A percentile compares a stretch with the other conserved stretches of the same genome.
These are phyloP conservation scores for Alternaria triticina DNA, from an alignment of 2,329 filamentous ascomycete species.

Conservation along the genomic window DNA sequence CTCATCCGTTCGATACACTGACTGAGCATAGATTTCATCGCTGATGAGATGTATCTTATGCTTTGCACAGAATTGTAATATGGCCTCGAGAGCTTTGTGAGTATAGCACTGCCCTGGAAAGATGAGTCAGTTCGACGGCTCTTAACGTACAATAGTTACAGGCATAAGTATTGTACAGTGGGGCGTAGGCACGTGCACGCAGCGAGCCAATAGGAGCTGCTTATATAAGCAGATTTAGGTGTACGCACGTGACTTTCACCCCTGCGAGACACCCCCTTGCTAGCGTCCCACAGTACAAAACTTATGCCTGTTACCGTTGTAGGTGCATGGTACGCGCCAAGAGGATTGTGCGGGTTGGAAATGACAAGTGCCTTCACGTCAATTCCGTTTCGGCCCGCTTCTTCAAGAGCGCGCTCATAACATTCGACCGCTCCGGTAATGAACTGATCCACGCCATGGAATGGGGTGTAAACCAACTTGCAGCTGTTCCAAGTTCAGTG, in stretches of 20 bases:
- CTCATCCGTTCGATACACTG: constrained; percentile 47
- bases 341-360: constrained; percentile 60
- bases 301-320: too few relatives aligned
- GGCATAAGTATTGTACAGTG: too few relatives aligned
- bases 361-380: constrained; percentile 55
- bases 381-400: constrained; percentile 41
- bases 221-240: too few relatives aligned
- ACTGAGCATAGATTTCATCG: constrained; percentile 66
- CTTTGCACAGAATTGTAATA: constrained; percentile 59
- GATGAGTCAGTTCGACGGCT: not conserved
- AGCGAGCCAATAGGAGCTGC: too few relatives aligned
- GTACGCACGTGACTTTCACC: too few relatives aligned
- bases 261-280: too few relatives aligned
- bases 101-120: constrained; percentile 40
- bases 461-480: constrained; percentile 5
- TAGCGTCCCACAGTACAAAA: too few relatives aligned
- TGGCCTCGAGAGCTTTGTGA: constrained; percentile 44
- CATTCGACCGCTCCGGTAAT: constrained; percentile 26
- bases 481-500: not conserved
- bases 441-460: constrained; percentile 3
- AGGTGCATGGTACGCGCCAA: constrained; percentile 40
- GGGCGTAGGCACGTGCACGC: too few relatives aligned
- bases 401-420: constrained; percentile 49
- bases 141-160: too few relatives aligned
- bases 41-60: constrained; percentile 61